Base-by-base conservation (phyloP, 371 early-diverging fungal genomes). In the Encephalitozoon cuniculi region DNA sequence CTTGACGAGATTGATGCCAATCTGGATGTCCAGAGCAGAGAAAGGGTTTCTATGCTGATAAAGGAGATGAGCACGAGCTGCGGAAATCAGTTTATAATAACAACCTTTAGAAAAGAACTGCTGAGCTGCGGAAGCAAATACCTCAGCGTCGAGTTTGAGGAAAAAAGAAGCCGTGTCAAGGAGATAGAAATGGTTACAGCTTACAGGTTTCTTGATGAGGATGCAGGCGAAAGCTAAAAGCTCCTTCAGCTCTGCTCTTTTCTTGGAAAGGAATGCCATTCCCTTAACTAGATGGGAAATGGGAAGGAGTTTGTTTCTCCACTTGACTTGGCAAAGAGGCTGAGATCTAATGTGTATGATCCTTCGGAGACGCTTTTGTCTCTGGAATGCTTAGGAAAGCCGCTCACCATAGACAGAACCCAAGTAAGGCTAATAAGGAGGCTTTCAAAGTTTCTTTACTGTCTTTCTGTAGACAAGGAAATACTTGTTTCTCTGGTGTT, bases 1-100 rank as follows among this genome's bases (percentile, higher is more conserved):
- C 95, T 99, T 89, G 99, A 99, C 87, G 99, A 99, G 87, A 94
- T 97, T 85, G 99, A 99, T 87, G 97, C 99, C 34, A 96, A 95
- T 71, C 85, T 99, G 34, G 99, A 99, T 85, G n/a, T 59, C 34
- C 46, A 75, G 23, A 23, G 37, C n/a, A 23, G 77, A 12, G 25
- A 40, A 18, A 77, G 25, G 49, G 18, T 82, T n/a, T 44, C 44
- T 44, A 52, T 68, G 40, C n/a, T 82, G 15, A 44, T 82, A 53
- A 70, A 23, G 8, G 64, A 79, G 23, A 63, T 69, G 44, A 65
- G 66, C 26, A 49, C 64, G n/a, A 41, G 54, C 15, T 34, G 26
- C 1, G 40, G 39, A 37, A 44, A 25, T 18, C 85, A 85, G 71
- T 71, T 79, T 46, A 68, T 85, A 23, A 71, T 85, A n/a, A 77